phyloP scores from a whole-genome alignment of 2,329 filamentous ascomycete genomes.

The Cercospora zeae-maydis region DNA sequence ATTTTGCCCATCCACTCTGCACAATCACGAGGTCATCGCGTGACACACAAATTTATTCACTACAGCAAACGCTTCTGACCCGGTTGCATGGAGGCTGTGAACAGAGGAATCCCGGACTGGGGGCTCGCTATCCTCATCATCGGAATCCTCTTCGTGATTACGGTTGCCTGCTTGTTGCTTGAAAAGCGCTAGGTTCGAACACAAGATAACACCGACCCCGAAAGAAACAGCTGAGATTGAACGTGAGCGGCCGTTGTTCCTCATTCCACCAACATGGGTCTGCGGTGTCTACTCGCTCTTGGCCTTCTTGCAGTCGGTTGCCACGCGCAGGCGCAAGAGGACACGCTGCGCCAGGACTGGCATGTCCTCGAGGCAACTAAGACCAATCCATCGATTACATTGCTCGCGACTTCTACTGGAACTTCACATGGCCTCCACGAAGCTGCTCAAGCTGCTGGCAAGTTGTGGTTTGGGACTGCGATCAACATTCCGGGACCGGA shows the following conservation, averaged over 20 bases:
- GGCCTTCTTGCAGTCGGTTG: background rate
- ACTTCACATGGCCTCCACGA: slow-evolving; percentile 19
- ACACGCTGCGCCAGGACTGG: background rate
- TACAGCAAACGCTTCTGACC: background rate
- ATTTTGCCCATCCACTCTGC: background rate
- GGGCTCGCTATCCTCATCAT: background rate
- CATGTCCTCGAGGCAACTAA: background rate
- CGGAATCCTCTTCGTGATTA: background rate
- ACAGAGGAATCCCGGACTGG: background rate
- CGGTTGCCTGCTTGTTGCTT: background rate
- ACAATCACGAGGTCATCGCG: background rate
- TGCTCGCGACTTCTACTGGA: background rate
- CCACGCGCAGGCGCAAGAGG: background rate
- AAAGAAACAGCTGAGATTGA: background rate
- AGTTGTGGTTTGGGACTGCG: slow-evolving; percentile 45
- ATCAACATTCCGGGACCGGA: slow-evolving; percentile 52
- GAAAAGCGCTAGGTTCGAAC: background rate
- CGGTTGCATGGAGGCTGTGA: background rate
- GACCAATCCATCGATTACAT: background rate
- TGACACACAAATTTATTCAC: background rate
- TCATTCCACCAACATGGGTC: background rate
- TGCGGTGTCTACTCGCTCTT: background rate
- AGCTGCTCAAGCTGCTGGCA: slow-evolving; percentile 27
- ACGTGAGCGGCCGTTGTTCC: background rate
- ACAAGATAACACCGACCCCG: background rate